Conservation (phyloP, 2,329 filamentous ascomycete genomes). For the Zymoseptoria pseudotritici region DNA sequence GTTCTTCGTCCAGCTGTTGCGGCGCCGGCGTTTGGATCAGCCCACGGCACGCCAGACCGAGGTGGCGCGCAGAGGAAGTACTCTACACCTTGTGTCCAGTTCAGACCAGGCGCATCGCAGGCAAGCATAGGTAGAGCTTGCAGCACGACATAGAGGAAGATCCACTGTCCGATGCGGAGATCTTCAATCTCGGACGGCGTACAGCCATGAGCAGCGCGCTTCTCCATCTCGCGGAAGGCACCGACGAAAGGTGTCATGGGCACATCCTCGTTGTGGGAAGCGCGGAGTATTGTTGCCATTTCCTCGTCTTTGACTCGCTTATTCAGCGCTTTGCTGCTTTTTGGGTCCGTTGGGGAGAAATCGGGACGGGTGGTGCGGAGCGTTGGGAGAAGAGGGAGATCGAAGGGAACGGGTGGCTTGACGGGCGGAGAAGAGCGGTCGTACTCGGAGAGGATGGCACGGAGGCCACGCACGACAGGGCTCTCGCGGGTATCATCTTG, state of each 20-base stretch:
- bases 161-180: conserved; percentile 68
- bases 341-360: conserved; percentile 57
- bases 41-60: conserved; percentile 66
- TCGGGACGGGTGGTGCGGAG: conserved; percentile 59
- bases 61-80: conserved; percentile 76
- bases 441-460: conserved; percentile 76
- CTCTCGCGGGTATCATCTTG: conserved; percentile 49
- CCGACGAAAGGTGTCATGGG: conserved; percentile 56
- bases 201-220: conserved; percentile 58
- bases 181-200: conserved; percentile 61
- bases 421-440: conserved; percentile 85
- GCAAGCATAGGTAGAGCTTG: conserved; percentile 72
- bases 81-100: conserved; percentile 64
- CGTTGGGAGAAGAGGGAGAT: conserved; percentile 69
- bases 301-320: conserved; percentile 73
- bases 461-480: conserved; percentile 60
- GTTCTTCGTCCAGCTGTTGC: conserved; percentile 38
- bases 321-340: conserved; percentile 63
- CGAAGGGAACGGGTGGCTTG: conserved; percentile 83
- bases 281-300: conserved; percentile 66
- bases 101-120: conserved; percentile 64
- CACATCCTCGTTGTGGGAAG: conserved; percentile 72
- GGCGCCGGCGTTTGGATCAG: conserved; percentile 47
- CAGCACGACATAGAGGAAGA: conserved; percentile 71
- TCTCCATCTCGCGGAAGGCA: conserved; percentile 64